These are phyloP conservation scores for Ophiocordyceps camponoti-floridani DNA, from an alignment of 2,329 filamentous ascomycete genomes.

Conservation along the genomic window DNA sequence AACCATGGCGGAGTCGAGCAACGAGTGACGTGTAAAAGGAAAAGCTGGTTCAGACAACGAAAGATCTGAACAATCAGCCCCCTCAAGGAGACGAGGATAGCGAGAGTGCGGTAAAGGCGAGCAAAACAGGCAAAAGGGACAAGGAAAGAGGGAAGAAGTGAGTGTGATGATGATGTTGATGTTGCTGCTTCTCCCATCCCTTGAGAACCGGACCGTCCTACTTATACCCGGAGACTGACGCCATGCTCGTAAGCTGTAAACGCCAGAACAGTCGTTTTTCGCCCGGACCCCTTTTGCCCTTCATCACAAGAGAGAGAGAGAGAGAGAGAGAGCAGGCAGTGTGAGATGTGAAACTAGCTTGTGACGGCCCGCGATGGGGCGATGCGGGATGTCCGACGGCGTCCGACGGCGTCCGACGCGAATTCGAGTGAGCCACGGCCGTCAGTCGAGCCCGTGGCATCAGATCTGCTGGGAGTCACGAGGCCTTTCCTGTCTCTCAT, in stretches of 20 bases:
- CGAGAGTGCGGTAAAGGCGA: background rate
- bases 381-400: background rate
- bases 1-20: conserved; percentile 1
- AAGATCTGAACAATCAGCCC: background rate
- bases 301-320: background rate
- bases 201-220: background rate
- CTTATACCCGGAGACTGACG: background rate
- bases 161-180: background rate
- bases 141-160: background rate
- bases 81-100: background rate
- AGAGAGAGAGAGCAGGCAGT: background rate
- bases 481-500: background rate
- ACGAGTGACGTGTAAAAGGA: background rate
- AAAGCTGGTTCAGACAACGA: background rate
- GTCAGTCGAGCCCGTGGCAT: background rate
- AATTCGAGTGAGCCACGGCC: background rate
- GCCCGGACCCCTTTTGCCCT: background rate
- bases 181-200: background rate
- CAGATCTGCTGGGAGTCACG: background rate
- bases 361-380: background rate
- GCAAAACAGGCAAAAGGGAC: background rate
- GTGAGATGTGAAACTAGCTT: background rate
- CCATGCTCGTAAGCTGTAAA: background rate
- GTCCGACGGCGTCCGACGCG: background rate
- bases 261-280: background rate